Evolutionary conservation across 352 stramenopile species (phyloP).

Genomic region (Globisporangium megalacanthum): DNA sequence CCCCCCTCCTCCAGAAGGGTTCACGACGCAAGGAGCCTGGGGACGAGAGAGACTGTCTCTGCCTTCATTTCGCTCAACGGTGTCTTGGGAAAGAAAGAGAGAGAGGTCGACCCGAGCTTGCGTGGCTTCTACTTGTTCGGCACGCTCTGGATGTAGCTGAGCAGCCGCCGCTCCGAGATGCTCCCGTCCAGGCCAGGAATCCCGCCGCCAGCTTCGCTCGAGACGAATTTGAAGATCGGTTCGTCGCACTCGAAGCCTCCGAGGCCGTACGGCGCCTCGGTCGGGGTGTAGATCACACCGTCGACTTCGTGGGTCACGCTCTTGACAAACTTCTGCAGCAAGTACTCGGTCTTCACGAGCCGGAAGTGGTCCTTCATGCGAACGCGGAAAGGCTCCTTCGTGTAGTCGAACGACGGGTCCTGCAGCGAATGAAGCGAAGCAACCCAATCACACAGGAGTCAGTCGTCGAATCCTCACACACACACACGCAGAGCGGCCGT

Average conservation of each 20-base stretch:
- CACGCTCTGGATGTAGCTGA: conserved; percentile 78
- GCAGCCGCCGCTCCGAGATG: conserved; percentile 69
- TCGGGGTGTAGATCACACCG: conserved; percentile 83
- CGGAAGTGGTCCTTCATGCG: conserved; percentile 89
- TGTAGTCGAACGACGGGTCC: conserved; percentile 74
- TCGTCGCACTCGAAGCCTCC: conserved; percentile 80
- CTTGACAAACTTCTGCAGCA: conserved; percentile 83
- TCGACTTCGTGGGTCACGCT: conserved; percentile 85
- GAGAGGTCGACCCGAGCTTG: no score
- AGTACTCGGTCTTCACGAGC: conserved; percentile 79
- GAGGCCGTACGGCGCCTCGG: conserved; percentile 79
- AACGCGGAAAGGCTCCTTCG: conserved; percentile 79
- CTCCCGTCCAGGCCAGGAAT: conserved; percentile 80
- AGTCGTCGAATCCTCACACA: neutral
- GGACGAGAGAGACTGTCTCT: no score
- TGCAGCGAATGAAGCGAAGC: conserved; percentile 11
- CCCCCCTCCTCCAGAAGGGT: no score
- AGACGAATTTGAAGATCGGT: conserved; percentile 87
- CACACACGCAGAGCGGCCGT: neutral
- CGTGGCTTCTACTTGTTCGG: conserved; percentile 35
- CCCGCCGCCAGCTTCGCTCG: conserved; percentile 64
- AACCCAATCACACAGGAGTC: neutral
- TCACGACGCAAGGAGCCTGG: no score
- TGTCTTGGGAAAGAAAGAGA: no score
- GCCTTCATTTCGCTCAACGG: no score